Conservation (phyloP, 2,329 filamentous ascomycete genomes). For the Colletotrichum graminicola region DNA sequence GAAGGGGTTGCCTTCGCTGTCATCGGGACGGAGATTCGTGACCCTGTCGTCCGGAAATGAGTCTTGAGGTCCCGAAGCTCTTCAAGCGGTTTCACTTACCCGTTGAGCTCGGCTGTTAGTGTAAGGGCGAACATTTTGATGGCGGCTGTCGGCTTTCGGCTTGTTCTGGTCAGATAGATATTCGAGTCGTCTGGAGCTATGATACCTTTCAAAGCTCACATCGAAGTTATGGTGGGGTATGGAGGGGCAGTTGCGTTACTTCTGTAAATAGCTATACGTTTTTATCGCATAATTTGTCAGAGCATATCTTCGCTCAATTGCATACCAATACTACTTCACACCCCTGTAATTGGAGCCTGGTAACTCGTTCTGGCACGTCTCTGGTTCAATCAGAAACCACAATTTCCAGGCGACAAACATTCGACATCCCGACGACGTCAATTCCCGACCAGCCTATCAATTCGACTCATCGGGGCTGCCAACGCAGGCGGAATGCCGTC, state of each 20-base stretch:
- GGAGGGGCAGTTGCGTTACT: constrained; percentile 40
- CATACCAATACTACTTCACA: constrained; percentile 14
- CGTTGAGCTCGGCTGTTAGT: constrained; percentile 76
- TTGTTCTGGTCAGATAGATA: neutral
- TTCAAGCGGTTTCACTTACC: constrained; percentile 61
- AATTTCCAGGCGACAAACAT: constrained; percentile 18
- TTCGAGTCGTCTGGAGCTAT: neutral
- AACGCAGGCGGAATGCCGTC: constrained; percentile 50
- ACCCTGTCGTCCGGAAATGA: constrained; percentile 68
- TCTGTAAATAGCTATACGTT: constrained; percentile 12
- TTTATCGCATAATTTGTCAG: neutral
- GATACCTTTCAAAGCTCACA: constrained; percentile 8
- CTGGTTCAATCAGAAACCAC: constrained; percentile 26
- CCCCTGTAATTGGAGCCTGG: constrained; percentile 21
- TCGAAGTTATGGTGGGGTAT: constrained; percentile 36
- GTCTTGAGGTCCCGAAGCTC: neutral
- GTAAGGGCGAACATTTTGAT: constrained; percentile 73
- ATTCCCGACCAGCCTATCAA: constrained; percentile 19
- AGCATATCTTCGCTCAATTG: neutral
- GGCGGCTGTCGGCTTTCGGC: neutral
- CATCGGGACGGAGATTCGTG: constrained; percentile 87
- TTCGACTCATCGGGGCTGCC: constrained; percentile 31
- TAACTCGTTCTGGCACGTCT: constrained; percentile 23
- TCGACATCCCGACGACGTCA: constrained; percentile 15
- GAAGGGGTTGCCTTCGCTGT: constrained; percentile 85